Evolutionary conservation across 1,284 basidiomycete genomes (phyloP).

Genomic region (Phylloboletellus chloephorus): DNA sequence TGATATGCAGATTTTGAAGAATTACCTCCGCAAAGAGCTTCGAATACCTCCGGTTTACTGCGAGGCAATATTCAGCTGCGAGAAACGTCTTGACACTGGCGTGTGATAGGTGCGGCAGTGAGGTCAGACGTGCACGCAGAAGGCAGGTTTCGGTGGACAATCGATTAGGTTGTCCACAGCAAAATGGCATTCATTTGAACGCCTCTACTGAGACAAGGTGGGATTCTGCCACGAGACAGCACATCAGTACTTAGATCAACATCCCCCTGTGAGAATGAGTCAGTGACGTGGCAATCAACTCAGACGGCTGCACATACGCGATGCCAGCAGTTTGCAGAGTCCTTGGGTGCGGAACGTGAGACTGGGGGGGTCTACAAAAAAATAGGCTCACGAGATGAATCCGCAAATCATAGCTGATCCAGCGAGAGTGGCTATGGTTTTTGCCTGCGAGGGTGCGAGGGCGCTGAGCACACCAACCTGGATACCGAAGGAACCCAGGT

Average conservation of each 20-base stretch:
- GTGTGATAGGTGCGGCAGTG: not conserved
- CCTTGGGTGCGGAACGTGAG: slow-evolving; percentile 18
- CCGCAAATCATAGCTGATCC: slow-evolving; percentile 77
- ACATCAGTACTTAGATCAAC: slow-evolving; percentile 36
- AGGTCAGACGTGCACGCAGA: not conserved
- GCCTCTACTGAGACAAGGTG: too few species aligned
- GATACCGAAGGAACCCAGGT: slow-evolving; percentile 81
- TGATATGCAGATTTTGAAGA: not conserved
- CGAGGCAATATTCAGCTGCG: too few species aligned
- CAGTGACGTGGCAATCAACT: slow-evolving; percentile 3
- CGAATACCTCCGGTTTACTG: too few species aligned
- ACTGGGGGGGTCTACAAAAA: not conserved
- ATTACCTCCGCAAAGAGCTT: not conserved
- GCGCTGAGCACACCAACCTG: slow-evolving; percentile 86
- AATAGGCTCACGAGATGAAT: slow-evolving; percentile 50
- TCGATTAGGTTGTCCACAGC: not conserved
- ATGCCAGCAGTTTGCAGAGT: slow-evolving; percentile 71
- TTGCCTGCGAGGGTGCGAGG: slow-evolving; percentile 72
- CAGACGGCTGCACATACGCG: slow-evolving; percentile 42
- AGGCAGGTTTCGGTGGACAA: not conserved
- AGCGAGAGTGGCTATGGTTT: slow-evolving; percentile 67
- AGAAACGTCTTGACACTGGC: not conserved
- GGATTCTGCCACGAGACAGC: too few species aligned
- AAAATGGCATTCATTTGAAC: not conserved
- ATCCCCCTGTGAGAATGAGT: slow-evolving; percentile 39